A percentile compares a stretch with the other conserved stretches of the same genome.
Conservation (phyloP, 164 flowering plant species). For the Chloranthus sessilifolius region DNA sequence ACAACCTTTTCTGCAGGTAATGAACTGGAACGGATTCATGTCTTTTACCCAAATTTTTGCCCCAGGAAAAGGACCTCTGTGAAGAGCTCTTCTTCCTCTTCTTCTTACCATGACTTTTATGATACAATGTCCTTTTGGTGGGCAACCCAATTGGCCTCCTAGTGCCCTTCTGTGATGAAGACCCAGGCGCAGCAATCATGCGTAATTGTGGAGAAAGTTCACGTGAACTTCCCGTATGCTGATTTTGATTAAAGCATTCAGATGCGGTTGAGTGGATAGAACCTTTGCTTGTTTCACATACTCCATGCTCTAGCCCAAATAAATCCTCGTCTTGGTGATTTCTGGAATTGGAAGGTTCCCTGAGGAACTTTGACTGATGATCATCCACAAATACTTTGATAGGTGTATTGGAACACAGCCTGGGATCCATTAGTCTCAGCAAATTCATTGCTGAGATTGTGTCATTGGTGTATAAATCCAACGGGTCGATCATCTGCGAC, state of each 20-base stretch:
- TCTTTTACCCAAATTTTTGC: constrained; percentile 12
- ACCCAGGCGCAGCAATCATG: constrained; percentile 15
- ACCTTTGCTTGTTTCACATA: constrained; percentile 9
- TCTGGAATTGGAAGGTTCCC: constrained; percentile 23
- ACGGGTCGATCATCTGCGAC: constrained; percentile 19
- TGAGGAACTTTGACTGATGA: constrained; percentile 15
- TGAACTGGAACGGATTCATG: constrained; percentile 16
- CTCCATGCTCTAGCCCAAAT: constrained; percentile 16
- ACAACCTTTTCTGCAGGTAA: constrained; percentile 15
- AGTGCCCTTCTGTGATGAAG: constrained; percentile 20
- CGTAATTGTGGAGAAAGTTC: constrained; percentile 20
- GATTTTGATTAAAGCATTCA: constrained; percentile 19
- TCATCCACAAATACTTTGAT: constrained; percentile 9
- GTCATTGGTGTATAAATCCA: constrained; percentile 51
- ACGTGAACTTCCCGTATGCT: constrained; percentile 8
- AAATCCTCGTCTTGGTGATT: constrained; percentile 23
- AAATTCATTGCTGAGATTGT: constrained; percentile 64
- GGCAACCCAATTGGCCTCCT: constrained; percentile 13
- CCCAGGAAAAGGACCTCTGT: constrained; percentile 15
- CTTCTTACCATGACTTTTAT: constrained; percentile 16
- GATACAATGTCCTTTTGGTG: constrained; percentile 4
- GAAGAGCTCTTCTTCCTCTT: constrained; percentile 24
- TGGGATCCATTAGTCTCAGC: constrained; percentile 62
- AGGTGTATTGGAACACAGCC: constrained; percentile 24
- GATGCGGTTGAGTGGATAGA: constrained; percentile 18